Conservation (phyloP, 2,329 filamentous ascomycete species). For the Zasmidium citrigriseum region DNA sequence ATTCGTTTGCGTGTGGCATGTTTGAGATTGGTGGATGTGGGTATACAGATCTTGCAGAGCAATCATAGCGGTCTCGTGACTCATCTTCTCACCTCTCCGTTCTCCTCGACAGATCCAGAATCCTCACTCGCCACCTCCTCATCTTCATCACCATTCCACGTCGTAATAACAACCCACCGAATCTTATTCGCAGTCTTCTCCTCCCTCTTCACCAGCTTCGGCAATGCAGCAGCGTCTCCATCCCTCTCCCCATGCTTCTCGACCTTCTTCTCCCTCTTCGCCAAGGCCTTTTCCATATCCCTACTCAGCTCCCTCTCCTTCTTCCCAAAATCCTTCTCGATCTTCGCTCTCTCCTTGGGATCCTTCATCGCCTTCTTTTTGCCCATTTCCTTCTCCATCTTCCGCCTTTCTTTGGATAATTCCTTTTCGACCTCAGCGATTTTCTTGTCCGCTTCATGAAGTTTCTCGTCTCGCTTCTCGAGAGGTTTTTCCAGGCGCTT, state of each 20-base stretch:
- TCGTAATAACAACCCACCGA: slow-evolving; percentile 29
- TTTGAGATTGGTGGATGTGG: too few species aligned
- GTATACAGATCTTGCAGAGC: too few species aligned
- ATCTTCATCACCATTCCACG: slow-evolving; percentile 13
- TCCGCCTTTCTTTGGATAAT: slow-evolving; percentile 13
- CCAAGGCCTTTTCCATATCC: slow-evolving; percentile 12
- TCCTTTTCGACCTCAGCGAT: slow-evolving; percentile 22
- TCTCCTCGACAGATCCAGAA: not conserved
- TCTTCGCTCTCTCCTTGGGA: slow-evolving; percentile 4
- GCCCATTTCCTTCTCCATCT: slow-evolving; percentile 1
- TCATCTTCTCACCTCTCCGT: too few species aligned
- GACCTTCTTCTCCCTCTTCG: slow-evolving; percentile 13
- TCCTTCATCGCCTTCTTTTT: slow-evolving; percentile 5
- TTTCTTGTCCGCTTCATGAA: slow-evolving; percentile 19
- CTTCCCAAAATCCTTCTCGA: slow-evolving; percentile 11
- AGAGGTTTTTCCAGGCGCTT: slow-evolving; percentile 9
- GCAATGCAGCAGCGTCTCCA: not conserved
- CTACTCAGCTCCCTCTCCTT: slow-evolving; percentile 12
- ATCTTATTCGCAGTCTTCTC: slow-evolving; percentile 30
- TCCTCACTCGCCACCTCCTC: too few species aligned
- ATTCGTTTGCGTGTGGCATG: too few species aligned
- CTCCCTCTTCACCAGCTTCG: slow-evolving; percentile 11
- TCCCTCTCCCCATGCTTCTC: slow-evolving; percentile 13
- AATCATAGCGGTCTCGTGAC: too few species aligned
- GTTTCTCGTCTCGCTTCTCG: slow-evolving; percentile 15